Evolutionary conservation across 306 rosid genomes (phyloP), one percentile per base, ranked within the genome.

Genomic region (Quercus rubra): DNA sequence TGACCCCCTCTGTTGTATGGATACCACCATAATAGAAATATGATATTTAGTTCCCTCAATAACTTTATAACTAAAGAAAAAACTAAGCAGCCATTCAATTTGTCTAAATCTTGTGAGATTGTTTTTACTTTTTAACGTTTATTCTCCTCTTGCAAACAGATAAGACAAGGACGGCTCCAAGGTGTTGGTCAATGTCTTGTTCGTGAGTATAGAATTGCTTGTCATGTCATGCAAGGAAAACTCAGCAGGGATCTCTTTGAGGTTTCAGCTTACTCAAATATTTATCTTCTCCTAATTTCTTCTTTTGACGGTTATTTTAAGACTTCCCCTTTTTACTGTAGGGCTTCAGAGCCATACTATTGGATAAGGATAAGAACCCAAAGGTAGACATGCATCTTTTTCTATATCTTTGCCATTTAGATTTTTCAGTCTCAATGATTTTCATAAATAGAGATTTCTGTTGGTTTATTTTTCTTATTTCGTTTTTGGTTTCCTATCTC

Each of bases 311-410:
- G 18, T 77, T 61, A 77, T 80, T 78, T 46, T 46, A 67, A 28
- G 55, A 78, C n/a, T 19, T 33, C 20, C 74, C 79, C 73, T 19
- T 77, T 77, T 73, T 70, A 43, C 57, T 88, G 84, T 90, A 95
- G 99, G 98, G 99, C 77, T 91, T 91, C 73, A 88, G 99, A 92
- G 99, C 99, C 77, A 75, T 95, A 86, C 76, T 95, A 73, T 64
- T 92, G 79, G 99, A 91, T 76, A 93, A 95, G 74, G 97, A 95
- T 75, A 89, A 77, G 86, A 95, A 90, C 71, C 99, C 99, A 3
- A 92, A 95, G 99, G 99, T 94, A 79, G 14, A 73, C 46, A 66
- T 6, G 31, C 33, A 25, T 66, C 54, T 1, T 43, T 56, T 76
- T 54, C 28, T 74, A 41, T 74, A 25, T 38, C n/a, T 35, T 14